These are phyloP conservation scores for Nothophytophthora sp. DNA, from an alignment of 352 stramenopile species.

Conservation along the genomic window DNA sequence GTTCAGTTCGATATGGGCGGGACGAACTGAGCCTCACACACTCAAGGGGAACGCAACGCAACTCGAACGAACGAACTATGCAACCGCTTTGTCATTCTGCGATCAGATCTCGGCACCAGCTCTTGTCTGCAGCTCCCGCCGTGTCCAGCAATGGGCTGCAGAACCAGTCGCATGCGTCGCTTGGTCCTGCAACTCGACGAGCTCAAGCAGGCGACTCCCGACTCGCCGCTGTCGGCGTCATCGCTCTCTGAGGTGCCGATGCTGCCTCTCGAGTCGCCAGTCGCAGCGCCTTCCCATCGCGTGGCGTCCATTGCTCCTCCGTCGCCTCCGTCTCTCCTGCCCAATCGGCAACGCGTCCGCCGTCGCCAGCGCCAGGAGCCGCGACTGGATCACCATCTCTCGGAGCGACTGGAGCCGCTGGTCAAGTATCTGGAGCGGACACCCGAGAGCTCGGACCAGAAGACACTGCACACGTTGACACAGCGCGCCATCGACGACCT, in stretches of 20 bases:
- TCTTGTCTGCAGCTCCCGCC: no score
- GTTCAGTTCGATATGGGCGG: no score
- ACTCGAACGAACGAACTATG: no score
- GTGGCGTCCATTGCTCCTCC: slow-evolving; percentile 10
- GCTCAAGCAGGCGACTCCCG: slow-evolving; percentile 16
- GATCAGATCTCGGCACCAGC: no score
- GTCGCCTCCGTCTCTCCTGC: slow-evolving; percentile 13
- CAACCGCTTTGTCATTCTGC: no score
- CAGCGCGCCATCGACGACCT: slow-evolving; percentile 27
- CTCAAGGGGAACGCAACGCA: no score
- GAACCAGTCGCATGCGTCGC: slow-evolving; percentile 21
- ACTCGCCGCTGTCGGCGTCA: slow-evolving; percentile 19
- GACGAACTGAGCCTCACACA: no score
- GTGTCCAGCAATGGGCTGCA: slow-evolving; percentile 34
- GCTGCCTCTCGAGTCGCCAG: slow-evolving; percentile 23
- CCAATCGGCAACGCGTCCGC: slow-evolving; percentile 12
- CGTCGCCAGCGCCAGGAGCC: slow-evolving; percentile 23
- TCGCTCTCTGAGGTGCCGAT: slow-evolving; percentile 20
- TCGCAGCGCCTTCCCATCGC: slow-evolving; percentile 7
- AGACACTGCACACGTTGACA: slow-evolving; percentile 9
- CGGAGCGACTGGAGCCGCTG: slow-evolving; percentile 22
- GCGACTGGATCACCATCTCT: slow-evolving; percentile 27
- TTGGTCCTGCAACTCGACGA: slow-evolving; percentile 20
- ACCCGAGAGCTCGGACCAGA: slow-evolving; percentile 9
- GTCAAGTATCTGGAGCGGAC: slow-evolving; percentile 19